Base-by-base conservation (phyloP, 2,329 filamentous ascomycete species). In the Epichloe coenophiala region DNA sequence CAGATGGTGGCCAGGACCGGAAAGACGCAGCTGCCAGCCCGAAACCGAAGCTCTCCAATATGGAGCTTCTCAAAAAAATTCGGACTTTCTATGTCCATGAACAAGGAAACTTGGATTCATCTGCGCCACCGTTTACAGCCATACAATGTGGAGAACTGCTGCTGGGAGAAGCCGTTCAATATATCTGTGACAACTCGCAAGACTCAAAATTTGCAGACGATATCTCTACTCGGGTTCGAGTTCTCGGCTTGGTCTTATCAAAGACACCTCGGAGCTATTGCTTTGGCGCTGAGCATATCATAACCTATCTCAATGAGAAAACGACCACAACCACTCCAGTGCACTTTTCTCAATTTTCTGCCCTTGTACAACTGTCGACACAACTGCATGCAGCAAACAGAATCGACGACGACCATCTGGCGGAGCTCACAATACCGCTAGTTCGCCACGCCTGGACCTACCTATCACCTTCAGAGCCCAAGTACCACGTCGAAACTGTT, bases 401-500 rank as follows among this genome's bases (percentile, higher is more conserved):
- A 47, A 75, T 83, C 42, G 62, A 71, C 7, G 57, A 64, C 5
- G 59, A 66, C n/a, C 74, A 81, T 23, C 62, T 84, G 47, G 83
- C 74, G 50, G 74, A 70, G 50, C 68, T 95, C 8, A 77, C 91
- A 5, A 74, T 80, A 19, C 74, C 78, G 31, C 69, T 97, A 21
- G 81, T 93, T 15, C 72, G 73, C 2, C 77, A 83, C 51, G 75
- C 91, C 0, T 98, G 93, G 93, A 66, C 71, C 5, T 88, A 87
- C 60, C 69, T 98, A 39, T 86, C 88, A 0, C 83, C 87, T n/a
- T 75, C 82, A 12, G 83, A 84, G 55, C 89, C 90, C 0, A 95
- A 95, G 62, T 94, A 91, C 57, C 93, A 97, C 61, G 90, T 98
- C 35, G 94, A 98, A 68, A 84, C 89, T 17, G 87, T 94, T 8